Conservation (phyloP, 2,329 filamentous ascomycete genomes). For the Pochonia chlamydosporia region DNA sequence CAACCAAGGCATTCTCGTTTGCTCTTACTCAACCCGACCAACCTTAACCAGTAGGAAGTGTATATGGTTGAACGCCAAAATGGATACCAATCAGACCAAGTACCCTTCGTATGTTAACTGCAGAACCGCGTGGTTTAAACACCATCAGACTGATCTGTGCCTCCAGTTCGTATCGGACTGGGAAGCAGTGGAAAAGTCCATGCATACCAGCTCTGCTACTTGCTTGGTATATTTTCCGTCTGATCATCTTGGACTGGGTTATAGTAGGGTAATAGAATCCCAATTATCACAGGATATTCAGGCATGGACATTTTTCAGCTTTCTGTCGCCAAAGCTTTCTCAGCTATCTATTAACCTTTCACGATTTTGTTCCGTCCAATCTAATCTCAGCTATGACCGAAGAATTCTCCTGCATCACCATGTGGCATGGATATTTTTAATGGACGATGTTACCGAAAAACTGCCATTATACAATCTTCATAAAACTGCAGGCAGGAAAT, state of each 20-base stretch:
- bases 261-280: neutral
- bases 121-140: no score
- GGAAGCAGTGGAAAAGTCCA: neutral
- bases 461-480: slow-evolving; percentile 4
- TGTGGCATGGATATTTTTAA: slow-evolving; percentile 3
- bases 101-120: no score
- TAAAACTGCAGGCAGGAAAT: slow-evolving; percentile 2
- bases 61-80: no score
- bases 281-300: neutral
- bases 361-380: slow-evolving; percentile 1
- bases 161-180: neutral
- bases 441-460: slow-evolving; percentile 5
- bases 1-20: no score
- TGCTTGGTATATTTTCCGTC: neutral
- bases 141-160: neutral
- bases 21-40: no score
- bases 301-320: slow-evolving; percentile 32
- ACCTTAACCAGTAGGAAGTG: no score
- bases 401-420: slow-evolving; percentile 5
- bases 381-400: slow-evolving; percentile 1
- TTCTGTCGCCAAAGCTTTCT: slow-evolving; percentile 16
- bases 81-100: no score
- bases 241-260: no score
- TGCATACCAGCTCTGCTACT: neutral
- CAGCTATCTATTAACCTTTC: slow-evolving; percentile 3